These are phyloP conservation scores for Penicillium verrucosum DNA, from an alignment of 2,329 filamentous ascomycete genomes.

Conservation along the genomic window DNA sequence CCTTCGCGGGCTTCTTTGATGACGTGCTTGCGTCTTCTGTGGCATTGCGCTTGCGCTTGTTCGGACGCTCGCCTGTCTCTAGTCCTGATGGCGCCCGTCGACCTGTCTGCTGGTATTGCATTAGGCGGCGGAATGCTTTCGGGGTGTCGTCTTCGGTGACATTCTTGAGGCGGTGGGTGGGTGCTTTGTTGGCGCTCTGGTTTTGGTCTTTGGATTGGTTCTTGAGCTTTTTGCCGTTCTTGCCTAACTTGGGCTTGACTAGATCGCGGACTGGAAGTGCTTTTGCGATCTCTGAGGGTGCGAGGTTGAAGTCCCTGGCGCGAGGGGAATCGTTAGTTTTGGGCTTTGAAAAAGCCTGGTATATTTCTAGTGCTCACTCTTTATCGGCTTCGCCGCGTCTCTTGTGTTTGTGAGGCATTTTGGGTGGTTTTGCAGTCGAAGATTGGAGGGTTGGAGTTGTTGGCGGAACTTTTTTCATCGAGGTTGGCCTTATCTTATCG, in stretches of 20 bases:
- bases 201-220: constrained; percentile 20
- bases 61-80: constrained; percentile 53
- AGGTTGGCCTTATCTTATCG: constrained; percentile 20
- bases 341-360: neutral
- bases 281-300: constrained; percentile 58
- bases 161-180: constrained; percentile 37
- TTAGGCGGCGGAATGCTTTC: constrained; percentile 79
- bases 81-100: constrained; percentile 59
- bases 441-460: constrained; percentile 13
- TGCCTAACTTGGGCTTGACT: constrained; percentile 37
- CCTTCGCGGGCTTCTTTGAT: constrained; percentile 14
- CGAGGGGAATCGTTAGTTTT: constrained; percentile 20
- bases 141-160: constrained; percentile 70
- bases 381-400: constrained; percentile 50
- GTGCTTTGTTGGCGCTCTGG: constrained; percentile 40
- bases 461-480: constrained; percentile 22
- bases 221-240: constrained; percentile 35
- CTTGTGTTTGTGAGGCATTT: constrained; percentile 87
- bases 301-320: constrained; percentile 53
- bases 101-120: constrained; percentile 65
- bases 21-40: constrained; percentile 11
- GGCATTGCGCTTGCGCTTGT: constrained; percentile 48
- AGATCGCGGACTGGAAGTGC: constrained; percentile 55
- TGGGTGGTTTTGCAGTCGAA: constrained; percentile 11
- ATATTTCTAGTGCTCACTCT: constrained; percentile 44